Evolutionary conservation across 2,329 filamentous ascomycete species (phyloP), one percentile per base, ranked within the genome.

Genomic region (Fusarium nurragi): DNA sequence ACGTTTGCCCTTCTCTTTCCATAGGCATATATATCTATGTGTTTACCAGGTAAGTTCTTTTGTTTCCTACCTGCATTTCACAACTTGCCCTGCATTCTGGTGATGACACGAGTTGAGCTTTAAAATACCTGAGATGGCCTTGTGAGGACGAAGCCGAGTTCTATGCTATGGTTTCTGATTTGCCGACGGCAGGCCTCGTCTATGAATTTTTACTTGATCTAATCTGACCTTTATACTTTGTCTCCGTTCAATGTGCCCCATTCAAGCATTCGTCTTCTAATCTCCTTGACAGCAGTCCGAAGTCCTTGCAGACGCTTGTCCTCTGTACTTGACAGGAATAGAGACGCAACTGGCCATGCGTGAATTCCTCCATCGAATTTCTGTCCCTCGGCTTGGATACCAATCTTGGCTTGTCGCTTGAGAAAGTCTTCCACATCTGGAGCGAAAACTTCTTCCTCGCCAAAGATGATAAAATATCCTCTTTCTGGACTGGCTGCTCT

Each of bases 391-490:
- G 90, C 82, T 34, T 83, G 74, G 30, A 86, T 76, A 4, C 83
- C 83, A 14, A 83, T 80, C 46, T 81, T 81, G 55, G 81, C 79
- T 54, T 92, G 79, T 26, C 85, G 76, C 13, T 77, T 75, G 13
- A 91, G 79, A 59, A 93, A 78, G 22, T 83, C 80, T 65, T 85
- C 80, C 18, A 92, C 89, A 64, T 93, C 91, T 0, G 87, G 84
- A 2, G 87, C 88, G 64, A 96, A 88, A 1, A 95, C 88, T 74
- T 96, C 93, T 73, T 94, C 90, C 2, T 86, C 84, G 0, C 92
- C 91, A 70, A 89, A 94, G 7, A 88, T 82, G 65, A 95, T 82
- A 60, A 87, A 86, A 73, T 91, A 88, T 1, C 92, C 92, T 43
- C 82, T 80, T 9, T 79, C 78, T 1, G 92, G 92, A 50, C 84